These are phyloP conservation scores for Colletotrichum noveboracense DNA, from an alignment of 2,329 filamentous ascomycete genomes.

Conservation along the genomic window DNA sequence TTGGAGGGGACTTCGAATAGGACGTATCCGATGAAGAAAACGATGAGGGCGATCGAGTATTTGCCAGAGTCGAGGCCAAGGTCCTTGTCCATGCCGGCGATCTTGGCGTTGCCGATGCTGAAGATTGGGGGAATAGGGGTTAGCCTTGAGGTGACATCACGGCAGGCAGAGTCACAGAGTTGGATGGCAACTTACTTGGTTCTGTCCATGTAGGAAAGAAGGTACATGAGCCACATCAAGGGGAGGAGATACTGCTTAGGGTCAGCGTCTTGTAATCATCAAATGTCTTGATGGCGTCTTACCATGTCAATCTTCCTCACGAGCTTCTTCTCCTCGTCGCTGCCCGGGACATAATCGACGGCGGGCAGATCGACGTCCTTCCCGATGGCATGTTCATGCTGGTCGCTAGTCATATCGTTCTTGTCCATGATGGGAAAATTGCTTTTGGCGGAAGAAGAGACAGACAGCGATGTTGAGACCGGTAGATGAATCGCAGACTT, in stretches of 20 bases:
- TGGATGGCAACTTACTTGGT: conserved; percentile 43
- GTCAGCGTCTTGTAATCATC: background rate
- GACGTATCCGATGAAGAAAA: conserved; percentile 76
- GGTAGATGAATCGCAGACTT: background rate
- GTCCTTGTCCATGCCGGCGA: conserved; percentile 49
- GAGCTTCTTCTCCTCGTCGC: conserved; percentile 36
- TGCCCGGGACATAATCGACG: conserved; percentile 30
- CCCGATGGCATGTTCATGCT: conserved; percentile 9
- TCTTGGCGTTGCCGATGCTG: conserved; percentile 60
- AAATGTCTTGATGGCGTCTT: background rate
- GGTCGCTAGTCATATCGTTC: conserved; percentile 10
- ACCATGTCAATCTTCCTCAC: conserved; percentile 44
- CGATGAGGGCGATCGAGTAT: conserved; percentile 63
- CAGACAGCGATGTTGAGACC: background rate
- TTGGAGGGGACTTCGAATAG: conserved; percentile 71
- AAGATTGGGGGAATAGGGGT: conserved; percentile 24
- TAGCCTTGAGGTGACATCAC: background rate
- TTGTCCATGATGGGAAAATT: conserved; percentile 19
- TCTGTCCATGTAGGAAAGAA: conserved; percentile 64
- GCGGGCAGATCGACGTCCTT: background rate
- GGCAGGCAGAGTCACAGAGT: background rate
- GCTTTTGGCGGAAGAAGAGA: background rate
- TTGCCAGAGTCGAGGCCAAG: conserved; percentile 59
- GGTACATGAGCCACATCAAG: conserved; percentile 57
- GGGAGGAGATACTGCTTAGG: conserved; percentile 35